Conservation (phyloP, 208 protist species). For the Acanthamoeba divionensis region DNA sequence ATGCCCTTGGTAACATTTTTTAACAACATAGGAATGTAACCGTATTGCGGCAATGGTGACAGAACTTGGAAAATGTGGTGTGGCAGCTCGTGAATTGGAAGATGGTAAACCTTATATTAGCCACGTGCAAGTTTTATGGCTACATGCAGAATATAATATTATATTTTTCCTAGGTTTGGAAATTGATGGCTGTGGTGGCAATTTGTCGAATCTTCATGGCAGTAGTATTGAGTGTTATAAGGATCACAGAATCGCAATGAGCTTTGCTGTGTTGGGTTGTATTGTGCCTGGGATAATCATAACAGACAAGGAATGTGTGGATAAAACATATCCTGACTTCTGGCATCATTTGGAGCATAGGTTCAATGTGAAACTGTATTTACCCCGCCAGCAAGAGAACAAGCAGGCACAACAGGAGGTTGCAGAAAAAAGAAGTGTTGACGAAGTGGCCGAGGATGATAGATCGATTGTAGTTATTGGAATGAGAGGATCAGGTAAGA, state of each 20-base stretch:
- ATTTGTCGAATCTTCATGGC: conserved; percentile 25
- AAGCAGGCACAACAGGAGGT: background rate
- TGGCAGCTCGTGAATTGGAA: conserved; percentile 61
- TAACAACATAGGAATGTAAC: conserved; percentile 82
- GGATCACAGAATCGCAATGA: conserved; percentile 86
- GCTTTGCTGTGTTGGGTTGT: conserved; percentile 69
- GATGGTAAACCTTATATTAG: conserved; percentile 63
- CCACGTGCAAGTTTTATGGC: background rate
- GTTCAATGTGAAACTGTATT: background rate
- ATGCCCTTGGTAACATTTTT: background rate
- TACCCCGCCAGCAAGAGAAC: background rate
- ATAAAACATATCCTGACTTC: conserved; percentile 82
- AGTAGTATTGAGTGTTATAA: conserved; percentile 77
- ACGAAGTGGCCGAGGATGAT: too few species aligned
- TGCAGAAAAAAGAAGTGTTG: too few species aligned
- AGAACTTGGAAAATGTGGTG: conserved; percentile 75
- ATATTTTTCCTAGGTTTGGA: background rate
- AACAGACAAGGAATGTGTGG: conserved; percentile 79
- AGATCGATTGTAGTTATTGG: conserved; percentile 67
- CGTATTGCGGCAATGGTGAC: conserved; percentile 77
- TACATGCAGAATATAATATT: background rate
- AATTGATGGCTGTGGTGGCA: conserved; percentile 20
- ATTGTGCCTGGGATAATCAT: conserved; percentile 72
- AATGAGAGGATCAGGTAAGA: conserved; percentile 79
- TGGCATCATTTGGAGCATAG: conserved; percentile 73